Base-by-base conservation (phyloP, 169 alveolate genomes). In the Eimeria maxima region DNA sequence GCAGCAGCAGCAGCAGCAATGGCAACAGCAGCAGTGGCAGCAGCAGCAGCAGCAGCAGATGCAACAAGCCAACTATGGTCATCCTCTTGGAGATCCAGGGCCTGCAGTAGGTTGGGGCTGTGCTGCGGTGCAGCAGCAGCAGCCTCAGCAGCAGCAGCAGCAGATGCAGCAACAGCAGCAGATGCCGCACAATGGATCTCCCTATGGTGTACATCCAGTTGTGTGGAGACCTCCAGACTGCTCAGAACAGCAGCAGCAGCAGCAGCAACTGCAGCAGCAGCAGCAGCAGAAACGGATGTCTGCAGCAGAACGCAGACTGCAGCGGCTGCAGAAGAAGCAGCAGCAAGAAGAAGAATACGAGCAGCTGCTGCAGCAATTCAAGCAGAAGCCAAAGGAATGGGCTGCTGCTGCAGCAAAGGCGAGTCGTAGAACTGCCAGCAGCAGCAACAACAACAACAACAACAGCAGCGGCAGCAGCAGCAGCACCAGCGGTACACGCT, bases 321-420 rank as follows among this genome's bases (percentile, higher is more conserved):
- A 80, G 89, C 38, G 69, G 89, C 89, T 45, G 69, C 89, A 42
- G 16, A 14, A 3, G 89, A 65, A 80, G 69, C 89, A 80, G 65
- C 89, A 80, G 16, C 50, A 20, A 27, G 69, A 80, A 69, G 45
- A 42, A 24, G 89, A 80, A 69, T 80, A 80, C 16, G 45, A n/a
- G 24, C 65, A 80, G 89, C 89, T 80, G 89, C 89, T 80, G 57
- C 57, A 80, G 67, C 89, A 80, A 20, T 80, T 80, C 16, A 44
- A 80, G 89, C 20, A 80, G 89, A 65, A 80, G 2, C 89, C 89
- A 47, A 80, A 80, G 89, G 89, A 42, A 45, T 80, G 89, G 89
- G 89, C 89, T 47, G 90, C 71, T 80, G 92, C 92, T 14, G 92
- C 92, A 55, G 92, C 76, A n/a, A 84, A 57, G 42, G 33, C 92